These are phyloP conservation scores for Calocybe cyanea DNA, from an alignment of 768 basidiomycete genomes.

Conservation along the genomic window DNA sequence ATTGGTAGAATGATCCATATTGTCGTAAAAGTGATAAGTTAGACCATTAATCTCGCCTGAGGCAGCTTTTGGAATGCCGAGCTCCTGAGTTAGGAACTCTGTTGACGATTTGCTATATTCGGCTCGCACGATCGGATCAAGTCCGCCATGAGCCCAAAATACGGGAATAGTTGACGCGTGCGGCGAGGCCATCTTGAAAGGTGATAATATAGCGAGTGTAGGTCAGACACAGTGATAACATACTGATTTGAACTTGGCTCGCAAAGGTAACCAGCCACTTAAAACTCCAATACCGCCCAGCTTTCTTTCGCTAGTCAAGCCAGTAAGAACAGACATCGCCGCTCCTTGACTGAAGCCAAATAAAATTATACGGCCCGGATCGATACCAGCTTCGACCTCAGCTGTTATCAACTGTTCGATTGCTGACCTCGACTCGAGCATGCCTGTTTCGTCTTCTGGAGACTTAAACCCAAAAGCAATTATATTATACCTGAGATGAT, in stretches of 20 bases:
- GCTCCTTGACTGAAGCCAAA: constrained; percentile 91
- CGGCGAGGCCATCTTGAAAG: constrained; percentile 54
- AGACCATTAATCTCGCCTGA: constrained; percentile 50
- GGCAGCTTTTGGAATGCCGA: constrained; percentile 47
- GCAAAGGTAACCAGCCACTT: constrained; percentile 79
- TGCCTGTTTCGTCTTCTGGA: constrained; percentile 72
- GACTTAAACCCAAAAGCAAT: constrained; percentile 55
- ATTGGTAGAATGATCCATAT: constrained; percentile 63
- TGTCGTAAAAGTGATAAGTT: constrained; percentile 62
- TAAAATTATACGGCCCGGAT: constrained; percentile 68
- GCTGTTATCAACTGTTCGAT: constrained; percentile 68
- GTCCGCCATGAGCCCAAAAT: constrained; percentile 84
- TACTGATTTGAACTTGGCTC: constrained; percentile 62
- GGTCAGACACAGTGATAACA: constrained; percentile 15
- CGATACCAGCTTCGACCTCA: constrained; percentile 71
- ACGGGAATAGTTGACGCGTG: constrained; percentile 64
- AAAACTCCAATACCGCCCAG: constrained; percentile 70
- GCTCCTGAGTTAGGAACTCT: constrained; percentile 47
- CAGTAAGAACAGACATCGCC: constrained; percentile 73
- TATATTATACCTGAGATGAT: constrained; percentile 68
- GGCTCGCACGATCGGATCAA: constrained; percentile 68
- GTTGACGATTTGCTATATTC: constrained; percentile 50
- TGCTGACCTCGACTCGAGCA: constrained; percentile 58
- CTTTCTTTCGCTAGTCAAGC: constrained; percentile 60
- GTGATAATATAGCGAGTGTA: constrained; percentile 4